phyloP scores from a whole-genome alignment of 2,329 filamentous ascomycete species.

The Verticillium isaacii region DNA sequence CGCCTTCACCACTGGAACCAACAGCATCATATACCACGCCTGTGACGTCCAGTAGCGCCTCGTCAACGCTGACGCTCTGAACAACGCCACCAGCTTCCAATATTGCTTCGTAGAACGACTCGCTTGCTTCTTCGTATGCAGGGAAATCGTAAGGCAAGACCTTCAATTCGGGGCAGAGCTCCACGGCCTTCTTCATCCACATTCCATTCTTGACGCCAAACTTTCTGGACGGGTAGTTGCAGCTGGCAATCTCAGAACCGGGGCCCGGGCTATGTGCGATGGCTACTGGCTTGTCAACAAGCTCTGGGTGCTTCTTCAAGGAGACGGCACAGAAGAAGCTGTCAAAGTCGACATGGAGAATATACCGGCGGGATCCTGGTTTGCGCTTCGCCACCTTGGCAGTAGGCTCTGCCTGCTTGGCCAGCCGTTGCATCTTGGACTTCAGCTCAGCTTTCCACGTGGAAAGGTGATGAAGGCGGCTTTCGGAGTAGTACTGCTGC shows the following conservation, averaged over 20 bases:
- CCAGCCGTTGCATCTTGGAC: constrained; percentile 75
- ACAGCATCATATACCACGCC: constrained; percentile 59
- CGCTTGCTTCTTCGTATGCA: constrained; percentile 88
- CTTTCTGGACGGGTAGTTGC: constrained; percentile 85
- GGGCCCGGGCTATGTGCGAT: constrained; percentile 83
- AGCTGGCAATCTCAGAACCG: constrained; percentile 93
- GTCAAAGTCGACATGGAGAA: constrained; percentile 97
- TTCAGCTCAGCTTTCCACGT: constrained; percentile 97
- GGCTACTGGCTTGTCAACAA: constrained; percentile 72
- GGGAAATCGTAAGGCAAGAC: constrained; percentile 95
- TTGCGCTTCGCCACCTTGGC: constrained; percentile 42
- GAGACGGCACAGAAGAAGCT: constrained; percentile 98
- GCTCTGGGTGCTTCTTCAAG: constrained; percentile 69
- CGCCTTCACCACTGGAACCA: constrained; percentile 59
- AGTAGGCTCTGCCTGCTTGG: constrained; percentile 59
- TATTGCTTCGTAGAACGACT: constrained; percentile 81
- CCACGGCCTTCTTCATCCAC: constrained; percentile 94
- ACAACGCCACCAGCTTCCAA: constrained; percentile 75
- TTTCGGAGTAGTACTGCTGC: constrained; percentile 92
- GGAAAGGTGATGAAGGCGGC: constrained; percentile 88
- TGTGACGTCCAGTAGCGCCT: constrained; percentile 84
- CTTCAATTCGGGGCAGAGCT: constrained; percentile 79
- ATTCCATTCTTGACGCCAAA: constrained; percentile 95
- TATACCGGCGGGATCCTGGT: constrained; percentile 67
- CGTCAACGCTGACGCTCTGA: constrained; percentile 95